Conservation (phyloP, 2,329 filamentous ascomycete genomes). For the Cladophialophora bantiana region DNA sequence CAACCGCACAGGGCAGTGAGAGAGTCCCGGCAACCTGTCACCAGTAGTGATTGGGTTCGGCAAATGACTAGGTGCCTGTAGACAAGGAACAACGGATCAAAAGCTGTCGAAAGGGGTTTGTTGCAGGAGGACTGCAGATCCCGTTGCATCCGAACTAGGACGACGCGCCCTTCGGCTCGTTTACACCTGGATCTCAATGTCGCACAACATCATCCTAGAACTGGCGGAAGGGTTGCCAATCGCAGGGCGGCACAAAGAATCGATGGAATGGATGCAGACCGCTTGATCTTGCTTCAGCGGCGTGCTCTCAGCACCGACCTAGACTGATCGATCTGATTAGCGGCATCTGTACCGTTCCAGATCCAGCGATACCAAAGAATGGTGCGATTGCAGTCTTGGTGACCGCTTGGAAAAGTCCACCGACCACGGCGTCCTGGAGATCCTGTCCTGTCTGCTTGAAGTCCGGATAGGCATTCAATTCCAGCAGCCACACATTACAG, state of each 20-base stretch:
- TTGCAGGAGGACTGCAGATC: slow-evolving; percentile 4
- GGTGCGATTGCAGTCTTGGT: slow-evolving; percentile 69
- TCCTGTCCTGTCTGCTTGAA: slow-evolving; percentile 88
- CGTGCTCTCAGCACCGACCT: slow-evolving; percentile 45
- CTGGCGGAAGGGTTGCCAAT: neutral
- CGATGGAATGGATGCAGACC: neutral
- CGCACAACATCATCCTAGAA: slow-evolving; percentile 8
- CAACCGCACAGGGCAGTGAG: neutral
- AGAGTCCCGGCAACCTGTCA: neutral
- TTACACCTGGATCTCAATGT: neutral
- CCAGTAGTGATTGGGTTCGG: neutral
- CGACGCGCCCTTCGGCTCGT: neutral
- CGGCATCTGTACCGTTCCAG: slow-evolving; percentile 34
- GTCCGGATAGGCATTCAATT: slow-evolving; percentile 96
- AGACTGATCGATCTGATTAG: slow-evolving; percentile 56
- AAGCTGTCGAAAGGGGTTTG: neutral
- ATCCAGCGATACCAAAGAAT: slow-evolving; percentile 65
- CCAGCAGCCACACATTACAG: slow-evolving; percentile 76
- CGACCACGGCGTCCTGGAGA: slow-evolving; percentile 71
- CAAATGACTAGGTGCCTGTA: neutral
- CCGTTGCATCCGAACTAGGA: neutral
- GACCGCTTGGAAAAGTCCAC: slow-evolving; percentile 77
- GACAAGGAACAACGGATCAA: slow-evolving; percentile 7
- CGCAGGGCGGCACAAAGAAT: neutral
- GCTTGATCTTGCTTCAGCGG: slow-evolving; percentile 21